Conservation (phyloP, 306 rosid species). For the Chamaecrista fasciculata region DNA sequence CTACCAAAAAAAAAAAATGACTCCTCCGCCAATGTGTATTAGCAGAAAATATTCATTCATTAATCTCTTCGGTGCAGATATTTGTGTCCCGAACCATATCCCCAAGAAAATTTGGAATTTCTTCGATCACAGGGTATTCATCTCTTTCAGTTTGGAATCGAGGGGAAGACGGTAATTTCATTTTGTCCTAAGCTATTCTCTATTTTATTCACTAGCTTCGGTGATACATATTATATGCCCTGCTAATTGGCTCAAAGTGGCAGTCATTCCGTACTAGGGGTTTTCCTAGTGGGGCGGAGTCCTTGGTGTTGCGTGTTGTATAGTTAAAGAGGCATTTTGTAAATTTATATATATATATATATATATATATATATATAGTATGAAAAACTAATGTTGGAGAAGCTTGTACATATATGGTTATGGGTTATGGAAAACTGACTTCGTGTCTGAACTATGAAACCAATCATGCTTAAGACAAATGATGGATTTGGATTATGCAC, state of each 20-base stretch:
- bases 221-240: neutral
- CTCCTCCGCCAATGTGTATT: neutral
- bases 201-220: neutral
- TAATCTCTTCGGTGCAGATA: conserved; percentile 53
- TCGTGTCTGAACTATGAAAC: neutral
- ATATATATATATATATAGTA: neutral
- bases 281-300: no score
- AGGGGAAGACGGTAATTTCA: conserved; percentile 75
- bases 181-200: neutral
- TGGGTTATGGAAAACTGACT: neutral
- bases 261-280: neutral
- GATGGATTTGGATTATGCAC: conserved; percentile 17
- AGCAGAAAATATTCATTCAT: neutral
- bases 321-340: neutral
- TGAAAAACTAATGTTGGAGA: neutral
- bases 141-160: conserved; percentile 85
- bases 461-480: neutral
- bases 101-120: conserved; percentile 78
- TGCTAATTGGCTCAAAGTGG: neutral
- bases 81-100: conserved; percentile 89
- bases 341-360: neutral
- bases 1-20: no score
- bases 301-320: no score
- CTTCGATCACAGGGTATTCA: conserved; percentile 60
- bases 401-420: neutral